Evolutionary conservation across 2,329 filamentous ascomycete genomes (phyloP), one percentile per base, ranked within the genome.

Genomic region (Alternaria dauci): DNA sequence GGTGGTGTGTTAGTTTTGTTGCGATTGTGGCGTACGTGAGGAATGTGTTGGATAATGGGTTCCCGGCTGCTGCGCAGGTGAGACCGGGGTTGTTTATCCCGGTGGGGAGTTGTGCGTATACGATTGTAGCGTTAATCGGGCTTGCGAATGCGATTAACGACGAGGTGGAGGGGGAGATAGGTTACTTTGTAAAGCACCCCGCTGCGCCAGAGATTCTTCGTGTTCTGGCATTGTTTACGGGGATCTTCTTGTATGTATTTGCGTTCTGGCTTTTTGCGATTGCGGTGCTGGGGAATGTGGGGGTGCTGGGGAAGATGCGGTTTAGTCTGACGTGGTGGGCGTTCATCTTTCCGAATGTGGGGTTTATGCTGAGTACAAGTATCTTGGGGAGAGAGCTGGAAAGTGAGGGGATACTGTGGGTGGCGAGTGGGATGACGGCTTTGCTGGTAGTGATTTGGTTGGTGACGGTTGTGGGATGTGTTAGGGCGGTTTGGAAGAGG

Each of bases 1-100:
- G 90, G 2, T 85, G 90, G 65, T 83, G 85, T 14, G 84, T 92
- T 12, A 85, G 88, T 1, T 81, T 87, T 55, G 83, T 91, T 74
- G 90, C 91, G 83, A 90, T 91, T 69, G 82, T 88, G 0, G 85
- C 88, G 71, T 30, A 30, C 11, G 28, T 30, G 28, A 30, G 28
- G 28, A 30, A 11, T 30, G 9, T 30, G 28, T 30, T 30, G 28
- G 28, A 30, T 30, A 9, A 2, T 30, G 28, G 28, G 28, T 30
- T 30, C 11, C 28, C 28, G 4, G 1, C 28, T 30, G 28, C 26
- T 1, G 4, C 28, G 4, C 28, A 30, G 5, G 9, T 30, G 28
- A 9, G 28, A 1, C 28, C 28, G 28, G 28, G 28, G 0, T 30
- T 30, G 28, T 30, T 30, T 30, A 30, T 30, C 5, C 28, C 28